phyloP scores from a whole-genome alignment of 2,329 filamentous ascomycete species.

The Scleromitrula shiraiana region DNA sequence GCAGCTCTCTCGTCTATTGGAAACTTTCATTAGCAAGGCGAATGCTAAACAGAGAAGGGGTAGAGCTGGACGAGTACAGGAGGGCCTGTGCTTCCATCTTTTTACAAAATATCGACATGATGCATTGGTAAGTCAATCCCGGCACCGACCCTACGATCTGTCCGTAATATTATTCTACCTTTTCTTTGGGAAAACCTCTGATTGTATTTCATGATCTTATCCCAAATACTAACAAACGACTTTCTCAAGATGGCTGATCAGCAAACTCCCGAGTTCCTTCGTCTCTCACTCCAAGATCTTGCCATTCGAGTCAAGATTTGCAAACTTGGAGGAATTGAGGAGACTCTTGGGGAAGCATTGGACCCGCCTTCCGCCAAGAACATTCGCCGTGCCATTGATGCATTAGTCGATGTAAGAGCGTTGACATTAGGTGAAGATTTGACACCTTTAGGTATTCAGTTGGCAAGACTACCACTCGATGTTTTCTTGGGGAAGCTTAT shows the following conservation, averaged over 20 bases:
- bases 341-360: slow-evolving; percentile 78
- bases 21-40: slow-evolving; percentile 90
- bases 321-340: slow-evolving; percentile 87
- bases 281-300: slow-evolving; percentile 86
- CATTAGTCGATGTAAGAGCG: slow-evolving; percentile 85
- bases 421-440: slow-evolving; percentile 74
- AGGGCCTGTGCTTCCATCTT: slow-evolving; percentile 90
- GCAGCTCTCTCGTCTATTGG: slow-evolving; percentile 82
- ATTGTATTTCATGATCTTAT: not conserved
- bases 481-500: slow-evolving; percentile 94
- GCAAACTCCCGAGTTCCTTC: slow-evolving; percentile 93
- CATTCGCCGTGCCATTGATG: slow-evolving; percentile 85
- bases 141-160: not conserved
- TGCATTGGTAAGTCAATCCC: slow-evolving; percentile 37
- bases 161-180: not conserved
- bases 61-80: slow-evolving; percentile 88
- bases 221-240: slow-evolving; percentile 2
- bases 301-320: slow-evolving; percentile 97
- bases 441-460: slow-evolving; percentile 76
- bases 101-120: slow-evolving; percentile 90
- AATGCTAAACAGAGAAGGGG: slow-evolving; percentile 94
- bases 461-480: slow-evolving; percentile 83
- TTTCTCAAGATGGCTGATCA: slow-evolving; percentile 69
- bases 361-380: slow-evolving; percentile 90
- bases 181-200: not conserved